Base-by-base conservation (phyloP, 352 stramenopile genomes). In the Globisporangium solare region DNA sequence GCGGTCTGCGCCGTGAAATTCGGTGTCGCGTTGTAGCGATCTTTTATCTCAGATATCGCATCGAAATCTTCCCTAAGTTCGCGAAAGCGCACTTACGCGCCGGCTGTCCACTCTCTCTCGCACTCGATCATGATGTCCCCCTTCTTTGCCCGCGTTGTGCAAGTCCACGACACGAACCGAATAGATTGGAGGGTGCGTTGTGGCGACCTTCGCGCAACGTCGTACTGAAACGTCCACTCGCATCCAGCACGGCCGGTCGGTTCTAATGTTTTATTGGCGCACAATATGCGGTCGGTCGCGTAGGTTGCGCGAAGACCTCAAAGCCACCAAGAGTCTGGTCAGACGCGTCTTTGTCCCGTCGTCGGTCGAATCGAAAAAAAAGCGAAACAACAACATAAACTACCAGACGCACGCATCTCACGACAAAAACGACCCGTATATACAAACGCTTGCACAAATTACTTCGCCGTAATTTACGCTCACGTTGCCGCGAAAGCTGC, bases 251-350 rank as follows among this genome's bases (percentile, higher is more conserved):
- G 56, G 41, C 31, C 63, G 66, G 66, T 63, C 40, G 61, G 6
- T 41, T 35, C 10, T 35, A 41, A 6, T 20, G 48, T 8, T 50
- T 8, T 4, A 12, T n/a, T n/a, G n/a, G n/a, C n/a, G n/a, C 2
- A 37, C 3, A 27, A 14, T 45, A 3, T 17, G 1, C 11, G 56
- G 57, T 32, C 52, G 65, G 61, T 67, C 65, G 65, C 31, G 54
- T 48, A 61, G 65, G 65, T 74, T 71, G 56, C 46, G 15, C 40
- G 40, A 61, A 54, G 51, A 41, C 45, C 17, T 55, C 37, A 27
- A n/a, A 54, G 49, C 24, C 1, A 47, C 37, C 51, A 14, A 57
- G 17, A 42, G 27, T 35, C 27, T 8, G 27, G 39, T 43, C 39
- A 43, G 39, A 43, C 39, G 10, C 39, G 27, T 35, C 18, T n/a